A percentile compares a stretch with the other conserved stretches of the same genome.
Conservation (phyloP, 495 filamentous ascomycete species). For the Aspergillus carlsbadensis region DNA sequence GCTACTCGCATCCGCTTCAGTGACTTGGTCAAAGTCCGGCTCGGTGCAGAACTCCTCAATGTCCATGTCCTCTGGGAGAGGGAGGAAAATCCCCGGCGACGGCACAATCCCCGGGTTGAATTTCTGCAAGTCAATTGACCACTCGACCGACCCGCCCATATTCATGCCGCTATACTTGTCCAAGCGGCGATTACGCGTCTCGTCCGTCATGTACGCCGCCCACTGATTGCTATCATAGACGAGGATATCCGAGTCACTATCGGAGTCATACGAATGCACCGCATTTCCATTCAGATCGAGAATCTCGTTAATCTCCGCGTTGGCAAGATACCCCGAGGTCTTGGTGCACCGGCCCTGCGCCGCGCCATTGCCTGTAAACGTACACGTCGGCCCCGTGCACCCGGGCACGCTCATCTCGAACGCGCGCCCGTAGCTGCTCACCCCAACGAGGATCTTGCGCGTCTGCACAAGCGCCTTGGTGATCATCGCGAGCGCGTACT, state of each 20-base stretch:
- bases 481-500: conserved; percentile 39
- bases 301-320: conserved; percentile 16
- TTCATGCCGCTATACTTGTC: conserved; percentile 20
- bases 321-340: conserved; percentile 25
- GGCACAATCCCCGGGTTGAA: neutral
- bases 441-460: conserved; percentile 39
- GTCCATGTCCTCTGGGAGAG: neutral
- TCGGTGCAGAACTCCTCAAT: neutral
- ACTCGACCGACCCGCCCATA: conserved; percentile 36
- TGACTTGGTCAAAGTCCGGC: neutral
- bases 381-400: conserved; percentile 6
- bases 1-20: neutral
- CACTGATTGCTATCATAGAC: conserved; percentile 40
- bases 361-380: conserved; percentile 8
- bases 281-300: neutral
- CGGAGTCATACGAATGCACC: neutral
- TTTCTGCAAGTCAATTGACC: conserved; percentile 37
- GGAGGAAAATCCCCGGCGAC: neutral
- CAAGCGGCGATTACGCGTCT: conserved; percentile 18
- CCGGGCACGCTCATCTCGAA: conserved; percentile 16
- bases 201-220: conserved; percentile 40
- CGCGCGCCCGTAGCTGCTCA: conserved; percentile 27
- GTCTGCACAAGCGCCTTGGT: conserved; percentile 47
- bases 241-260: conserved; percentile 33
- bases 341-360: conserved; percentile 9